Evolutionary conservation across 768 basidiomycete genomes (phyloP).

Genomic region (Chalciporus chontae): DNA sequence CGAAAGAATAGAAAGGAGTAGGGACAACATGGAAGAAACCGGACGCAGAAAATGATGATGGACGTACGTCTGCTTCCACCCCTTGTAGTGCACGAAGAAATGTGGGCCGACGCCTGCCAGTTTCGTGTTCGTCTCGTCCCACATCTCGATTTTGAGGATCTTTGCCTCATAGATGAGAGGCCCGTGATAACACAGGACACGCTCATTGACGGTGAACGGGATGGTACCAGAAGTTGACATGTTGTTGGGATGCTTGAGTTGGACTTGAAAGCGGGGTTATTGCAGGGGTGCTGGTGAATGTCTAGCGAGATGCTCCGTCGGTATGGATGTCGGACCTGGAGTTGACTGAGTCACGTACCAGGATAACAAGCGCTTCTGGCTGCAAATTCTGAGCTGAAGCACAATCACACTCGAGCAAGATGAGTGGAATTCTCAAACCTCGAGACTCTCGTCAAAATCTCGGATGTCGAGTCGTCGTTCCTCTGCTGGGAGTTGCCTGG

Average conservation of each 20-base stretch:
- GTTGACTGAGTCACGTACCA: not conserved
- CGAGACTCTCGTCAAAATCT: not conserved
- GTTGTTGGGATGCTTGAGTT: not conserved
- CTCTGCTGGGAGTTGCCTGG: too few species aligned
- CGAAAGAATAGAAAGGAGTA: not conserved
- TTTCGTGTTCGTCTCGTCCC: slow-evolving; percentile 60
- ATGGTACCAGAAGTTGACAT: slow-evolving; percentile 17
- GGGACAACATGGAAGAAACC: not conserved
- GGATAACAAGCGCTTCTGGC: not conserved
- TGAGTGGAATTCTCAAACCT: not conserved
- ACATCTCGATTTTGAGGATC: slow-evolving; percentile 65
- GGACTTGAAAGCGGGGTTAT: not conserved
- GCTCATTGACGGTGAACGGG: slow-evolving; percentile 61
- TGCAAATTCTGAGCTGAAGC: not conserved
- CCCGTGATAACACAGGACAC: slow-evolving; percentile 91
- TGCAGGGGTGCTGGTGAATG: not conserved
- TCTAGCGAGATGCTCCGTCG: not conserved
- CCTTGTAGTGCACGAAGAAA: slow-evolving; percentile 98
- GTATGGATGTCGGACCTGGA: not conserved
- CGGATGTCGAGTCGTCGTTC: not conserved
- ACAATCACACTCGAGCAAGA: not conserved
- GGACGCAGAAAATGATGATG: not conserved
- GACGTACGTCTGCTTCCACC: slow-evolving; percentile 95
- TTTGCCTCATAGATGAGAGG: slow-evolving; percentile 96
- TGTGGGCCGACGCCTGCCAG: slow-evolving; percentile 68